Evolutionary conservation across 805 yeast genomes (phyloP), one percentile per base, ranked within the genome.

Genomic region (Blastobotrys americana): DNA sequence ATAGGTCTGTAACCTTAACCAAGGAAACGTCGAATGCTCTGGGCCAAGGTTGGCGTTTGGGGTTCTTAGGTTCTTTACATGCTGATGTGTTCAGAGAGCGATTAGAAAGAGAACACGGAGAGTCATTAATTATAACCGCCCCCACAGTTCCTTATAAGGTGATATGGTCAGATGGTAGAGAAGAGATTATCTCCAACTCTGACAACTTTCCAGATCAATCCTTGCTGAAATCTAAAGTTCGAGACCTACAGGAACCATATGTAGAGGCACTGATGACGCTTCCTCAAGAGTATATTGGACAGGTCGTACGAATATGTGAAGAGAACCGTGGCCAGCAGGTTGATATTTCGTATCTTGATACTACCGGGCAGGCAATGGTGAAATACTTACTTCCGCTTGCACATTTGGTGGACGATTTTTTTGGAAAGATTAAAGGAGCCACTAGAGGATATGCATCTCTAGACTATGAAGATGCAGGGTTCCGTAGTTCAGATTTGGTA

Each of bases 21-120:
- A 78, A 89, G 55, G 97, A 90, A 56, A 85, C 95, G 0, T 89
- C 97, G 0, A 84, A 81, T 58, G 97, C 97, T 0, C 69, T 90
- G 46, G 98, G 98, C 0, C 93, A 89, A 57, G 98, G 98, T 28
- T 90, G 98, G 98, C 77, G 97, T 63, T 67, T 90, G 28, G 98
- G 98, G 1, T 90, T 90, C 59, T 67, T 90, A 23, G 98, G 98
- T 0, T 86, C 97, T 0, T 66, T 90, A 27, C 98, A 90, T 68
- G 97, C 97, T 0, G 82, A 95, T 6, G 97, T 90, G 1, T 90
- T 90, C 65, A 83, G 84, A 56, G 97, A 93, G 55, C 70, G 98
- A 41, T 69, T 90, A 46, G 95, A 88, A 55, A 86, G 84, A 51
- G 98, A 90, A 61, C 89, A 93, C 58, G 97, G 97, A 4, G 88